phyloP scores from a whole-genome alignment of 352 stramenopile species.

The Globisporangium cederbergense region DNA sequence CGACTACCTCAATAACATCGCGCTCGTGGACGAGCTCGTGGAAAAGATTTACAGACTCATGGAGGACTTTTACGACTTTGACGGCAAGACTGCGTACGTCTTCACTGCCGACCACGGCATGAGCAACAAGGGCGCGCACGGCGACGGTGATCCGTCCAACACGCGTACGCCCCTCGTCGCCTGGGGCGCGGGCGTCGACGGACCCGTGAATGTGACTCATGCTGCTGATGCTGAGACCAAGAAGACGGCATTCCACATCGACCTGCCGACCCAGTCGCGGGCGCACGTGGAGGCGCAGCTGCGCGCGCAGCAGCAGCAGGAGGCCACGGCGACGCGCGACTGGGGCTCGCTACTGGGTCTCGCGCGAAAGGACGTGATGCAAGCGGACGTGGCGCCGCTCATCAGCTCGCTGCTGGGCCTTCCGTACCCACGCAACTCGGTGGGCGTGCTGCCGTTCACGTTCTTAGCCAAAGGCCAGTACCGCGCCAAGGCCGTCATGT shows the following conservation, averaged over 20 bases:
- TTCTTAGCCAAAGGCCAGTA: slow-evolving; percentile 63
- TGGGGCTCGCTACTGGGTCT: slow-evolving; percentile 47
- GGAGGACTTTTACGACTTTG: slow-evolving; percentile 66
- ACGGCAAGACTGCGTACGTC: slow-evolving; percentile 70
- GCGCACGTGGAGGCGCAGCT: slow-evolving; percentile 58
- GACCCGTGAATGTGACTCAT: slow-evolving; percentile 14
- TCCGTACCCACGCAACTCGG: slow-evolving; percentile 81
- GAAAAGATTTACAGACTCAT: slow-evolving; percentile 52
- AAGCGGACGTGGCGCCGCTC: slow-evolving; percentile 78
- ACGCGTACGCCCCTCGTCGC: slow-evolving; percentile 77
- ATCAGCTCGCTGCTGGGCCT: slow-evolving; percentile 67
- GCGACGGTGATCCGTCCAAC: slow-evolving; percentile 76
- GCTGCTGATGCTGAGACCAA: neutral
- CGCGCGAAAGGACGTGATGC: slow-evolving; percentile 77
- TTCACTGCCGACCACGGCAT: slow-evolving; percentile 87
- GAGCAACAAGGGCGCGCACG: slow-evolving; percentile 79
- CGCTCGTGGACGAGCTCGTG: slow-evolving; percentile 74
- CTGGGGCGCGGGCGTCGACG: slow-evolving; percentile 70
- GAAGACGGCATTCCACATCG: slow-evolving; percentile 39
- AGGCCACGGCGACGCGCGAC: slow-evolving; percentile 32
- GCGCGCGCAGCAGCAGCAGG: slow-evolving; percentile 44
- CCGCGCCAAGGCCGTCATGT: slow-evolving; percentile 58
- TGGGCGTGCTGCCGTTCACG: slow-evolving; percentile 71
- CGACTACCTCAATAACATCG: slow-evolving; percentile 85
- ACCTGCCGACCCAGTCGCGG: slow-evolving; percentile 69